These are phyloP conservation scores for Pyricularia pennisetigena DNA, from an alignment of 2,329 filamentous ascomycete genomes.

Conservation along the genomic window DNA sequence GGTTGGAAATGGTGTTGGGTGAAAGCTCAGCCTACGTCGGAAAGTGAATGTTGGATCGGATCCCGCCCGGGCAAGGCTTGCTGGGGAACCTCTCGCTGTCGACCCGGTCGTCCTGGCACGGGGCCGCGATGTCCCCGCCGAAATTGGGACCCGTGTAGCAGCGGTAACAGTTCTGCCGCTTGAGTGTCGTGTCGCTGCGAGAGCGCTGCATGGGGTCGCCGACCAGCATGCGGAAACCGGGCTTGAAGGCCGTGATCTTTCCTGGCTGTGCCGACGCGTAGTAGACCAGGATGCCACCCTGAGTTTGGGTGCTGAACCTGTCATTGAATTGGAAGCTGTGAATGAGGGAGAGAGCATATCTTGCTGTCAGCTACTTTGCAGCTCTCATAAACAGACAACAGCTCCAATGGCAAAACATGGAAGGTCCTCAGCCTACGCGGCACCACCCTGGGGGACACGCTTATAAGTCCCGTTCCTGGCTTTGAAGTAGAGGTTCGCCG, in stretches of 20 bases:
- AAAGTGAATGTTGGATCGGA: constrained; percentile 35
- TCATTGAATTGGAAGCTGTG: constrained; percentile 27
- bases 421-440: neutral
- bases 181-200: constrained; percentile 17
- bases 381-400: neutral
- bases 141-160: constrained; percentile 34
- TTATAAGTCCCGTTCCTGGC: constrained; percentile 22
- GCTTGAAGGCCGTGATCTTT: constrained; percentile 33
- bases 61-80: constrained; percentile 30
- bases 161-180: constrained; percentile 30
- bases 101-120: constrained; percentile 30
- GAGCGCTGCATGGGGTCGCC: constrained; percentile 28
- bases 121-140: constrained; percentile 30
- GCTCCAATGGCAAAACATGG: neutral
- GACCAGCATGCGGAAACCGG: constrained; percentile 38
- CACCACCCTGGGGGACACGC: constrained; percentile 16
- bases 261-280: constrained; percentile 32
- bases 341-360: neutral
- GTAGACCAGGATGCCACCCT: constrained; percentile 34
- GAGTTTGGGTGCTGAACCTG: constrained; percentile 28
- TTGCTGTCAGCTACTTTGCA: constrained; percentile 7
- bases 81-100: constrained; percentile 28
- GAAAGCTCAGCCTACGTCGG: too few species aligned
- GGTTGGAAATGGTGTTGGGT: too few species aligned
- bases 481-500: constrained; percentile 25